A percentile compares a stretch with the other conserved stretches of the same genome.
Evolutionary conservation across 148 eudicot genomes (phyloP).

Genomic region (Nyssa sinensis): DNA sequence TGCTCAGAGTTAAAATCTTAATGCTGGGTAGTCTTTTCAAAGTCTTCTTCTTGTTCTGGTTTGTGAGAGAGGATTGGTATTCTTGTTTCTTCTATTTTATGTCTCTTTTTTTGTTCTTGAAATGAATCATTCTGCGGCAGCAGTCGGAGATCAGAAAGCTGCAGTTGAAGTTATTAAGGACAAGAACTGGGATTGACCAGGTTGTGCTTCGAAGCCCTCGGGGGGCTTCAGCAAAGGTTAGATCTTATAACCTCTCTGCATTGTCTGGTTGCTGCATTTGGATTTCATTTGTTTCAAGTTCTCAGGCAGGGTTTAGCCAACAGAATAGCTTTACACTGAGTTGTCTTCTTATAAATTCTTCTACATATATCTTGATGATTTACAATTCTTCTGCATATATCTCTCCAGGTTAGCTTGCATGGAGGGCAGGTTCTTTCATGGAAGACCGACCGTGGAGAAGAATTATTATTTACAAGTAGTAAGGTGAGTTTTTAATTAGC

Average conservation of each 20-base stretch:
- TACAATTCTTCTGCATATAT: slow-evolving; percentile 5
- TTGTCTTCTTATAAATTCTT: too few relatives aligned
- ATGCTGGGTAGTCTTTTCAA: neutral
- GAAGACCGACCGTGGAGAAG: slow-evolving; percentile 84
- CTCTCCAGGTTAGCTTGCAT: slow-evolving; percentile 72
- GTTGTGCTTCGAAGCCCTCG: slow-evolving; percentile 50
- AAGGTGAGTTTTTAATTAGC: slow-evolving; percentile 48
- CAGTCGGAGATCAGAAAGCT: slow-evolving; percentile 31
- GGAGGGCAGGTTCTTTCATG: slow-evolving; percentile 97
- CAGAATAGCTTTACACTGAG: neutral
- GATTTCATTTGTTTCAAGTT: neutral
- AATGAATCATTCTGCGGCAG: slow-evolving; percentile 55
- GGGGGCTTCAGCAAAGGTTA: slow-evolving; percentile 64
- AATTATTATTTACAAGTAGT: slow-evolving; percentile 73
- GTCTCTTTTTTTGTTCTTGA: slow-evolving; percentile 16
- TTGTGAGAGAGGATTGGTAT: neutral
- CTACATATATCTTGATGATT: neutral
- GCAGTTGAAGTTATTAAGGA: slow-evolving; percentile 48
- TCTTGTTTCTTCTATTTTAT: slow-evolving; percentile 2
- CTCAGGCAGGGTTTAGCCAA: neutral
- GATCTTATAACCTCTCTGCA: slow-evolving; percentile 15
- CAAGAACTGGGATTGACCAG: slow-evolving; percentile 47
- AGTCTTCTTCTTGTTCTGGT: neutral
- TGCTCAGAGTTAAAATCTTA: neutral
- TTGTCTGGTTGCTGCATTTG: too few relatives aligned